Evolutionary conservation across 2,329 filamentous ascomycete genomes (phyloP).

Genomic region (Zymoseptoria crescenta): DNA sequence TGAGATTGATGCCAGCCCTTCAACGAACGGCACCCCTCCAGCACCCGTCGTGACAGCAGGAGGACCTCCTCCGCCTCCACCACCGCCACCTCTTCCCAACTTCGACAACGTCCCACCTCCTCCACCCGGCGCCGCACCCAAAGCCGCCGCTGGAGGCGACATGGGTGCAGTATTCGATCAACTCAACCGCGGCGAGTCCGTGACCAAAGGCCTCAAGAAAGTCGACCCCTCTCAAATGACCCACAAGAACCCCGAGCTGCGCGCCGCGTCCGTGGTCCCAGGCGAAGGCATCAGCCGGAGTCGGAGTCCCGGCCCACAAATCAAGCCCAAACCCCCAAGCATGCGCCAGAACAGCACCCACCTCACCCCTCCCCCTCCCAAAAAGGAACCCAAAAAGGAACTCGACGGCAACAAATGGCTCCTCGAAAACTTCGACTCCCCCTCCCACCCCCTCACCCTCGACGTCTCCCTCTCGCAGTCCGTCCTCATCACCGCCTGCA

Average conservation of each 20-base stretch:
- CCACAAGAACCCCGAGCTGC: conserved; percentile 89
- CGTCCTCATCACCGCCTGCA: conserved; percentile 85
- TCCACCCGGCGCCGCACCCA: conserved; percentile 42
- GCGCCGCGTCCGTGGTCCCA: conserved; percentile 63
- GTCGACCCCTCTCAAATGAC: conserved; percentile 96
- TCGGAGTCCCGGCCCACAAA: conserved; percentile 81
- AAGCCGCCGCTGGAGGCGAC: conserved; percentile 45
- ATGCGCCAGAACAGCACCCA: conserved; percentile 39
- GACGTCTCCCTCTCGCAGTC: conserved; percentile 78
- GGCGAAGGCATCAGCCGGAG: conserved; percentile 50
- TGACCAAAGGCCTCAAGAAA: conserved; percentile 83
- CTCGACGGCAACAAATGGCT: conserved; percentile 76
- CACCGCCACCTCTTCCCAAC: conserved; percentile 52
- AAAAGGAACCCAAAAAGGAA: conserved; percentile 37
- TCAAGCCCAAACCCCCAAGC: conserved; percentile 46
- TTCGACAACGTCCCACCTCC: conserved; percentile 49
- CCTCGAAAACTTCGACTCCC: conserved; percentile 86
- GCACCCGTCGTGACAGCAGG: conserved; percentile 47
- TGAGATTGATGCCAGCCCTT: conserved; percentile 40
- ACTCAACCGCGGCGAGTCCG: conserved; percentile 78
- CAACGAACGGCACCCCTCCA: conserved; percentile 32
- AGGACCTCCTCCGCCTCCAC: conserved; percentile 53
- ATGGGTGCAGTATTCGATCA: conserved; percentile 86
- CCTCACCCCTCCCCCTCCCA: conserved; percentile 11
- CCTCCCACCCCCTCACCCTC: conserved; percentile 65